Conservation (phyloP, 805 yeast species). For the Limtongia smithiae region DNA sequence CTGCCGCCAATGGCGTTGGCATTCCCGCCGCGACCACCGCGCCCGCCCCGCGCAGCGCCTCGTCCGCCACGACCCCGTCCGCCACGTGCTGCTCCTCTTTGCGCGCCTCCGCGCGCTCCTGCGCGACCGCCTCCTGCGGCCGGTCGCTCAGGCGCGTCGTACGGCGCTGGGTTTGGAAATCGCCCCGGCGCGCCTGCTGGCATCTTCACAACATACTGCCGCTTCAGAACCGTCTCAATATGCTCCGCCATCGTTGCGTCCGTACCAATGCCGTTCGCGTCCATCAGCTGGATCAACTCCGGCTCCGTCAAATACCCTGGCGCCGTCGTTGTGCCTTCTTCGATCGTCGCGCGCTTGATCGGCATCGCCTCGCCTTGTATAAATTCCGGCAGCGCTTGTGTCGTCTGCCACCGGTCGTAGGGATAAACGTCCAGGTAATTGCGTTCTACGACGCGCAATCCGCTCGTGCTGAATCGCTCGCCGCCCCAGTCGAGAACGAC, state of each 20-base stretch:
- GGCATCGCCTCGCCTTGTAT: constrained; percentile 53
- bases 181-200: constrained; percentile 21
- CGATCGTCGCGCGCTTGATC: constrained; percentile 56
- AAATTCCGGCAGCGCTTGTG: constrained; percentile 64
- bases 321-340: constrained; percentile 73
- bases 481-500: constrained; percentile 70
- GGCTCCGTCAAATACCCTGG: constrained; percentile 87
- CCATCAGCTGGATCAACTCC: constrained; percentile 90
- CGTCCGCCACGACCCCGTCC: constrained; percentile 18
- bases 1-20: constrained; percentile 10
- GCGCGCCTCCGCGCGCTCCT: no score
- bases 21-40: constrained; percentile 1
- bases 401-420: constrained; percentile 72
- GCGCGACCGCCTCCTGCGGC: constrained; percentile 4
- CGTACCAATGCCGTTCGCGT: constrained; percentile 95
- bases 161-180: constrained; percentile 14
- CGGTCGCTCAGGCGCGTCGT: constrained; percentile 29
- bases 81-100: constrained; percentile 13
- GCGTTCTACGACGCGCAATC: constrained; percentile 64
- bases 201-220: constrained; percentile 59
- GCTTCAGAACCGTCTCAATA: constrained; percentile 67
- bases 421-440: constrained; percentile 79
- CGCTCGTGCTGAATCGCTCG: constrained; percentile 70
- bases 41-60: constrained; percentile 1
- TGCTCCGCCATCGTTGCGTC: constrained; percentile 99